phyloP scores from a whole-genome alignment of 2,329 filamentous ascomycete genomes.

The Pyrenochaeta sp. region DNA sequence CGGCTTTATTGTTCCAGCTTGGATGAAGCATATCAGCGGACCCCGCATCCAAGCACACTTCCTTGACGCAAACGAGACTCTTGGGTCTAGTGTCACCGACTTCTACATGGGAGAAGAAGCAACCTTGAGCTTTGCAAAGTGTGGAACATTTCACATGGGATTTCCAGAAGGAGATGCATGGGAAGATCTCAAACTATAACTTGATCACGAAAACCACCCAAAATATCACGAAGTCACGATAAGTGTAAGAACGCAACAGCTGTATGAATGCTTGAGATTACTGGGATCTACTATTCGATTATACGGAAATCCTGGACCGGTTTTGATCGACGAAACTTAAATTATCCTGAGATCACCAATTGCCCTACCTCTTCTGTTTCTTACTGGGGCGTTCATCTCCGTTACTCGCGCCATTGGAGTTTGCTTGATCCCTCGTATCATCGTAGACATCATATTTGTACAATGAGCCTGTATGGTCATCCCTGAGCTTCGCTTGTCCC shows the following conservation, averaged over 20 bases:
- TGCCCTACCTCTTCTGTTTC: background rate
- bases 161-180: slow-evolving; percentile 53
- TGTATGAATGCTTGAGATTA: too few species aligned
- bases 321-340: too few species aligned
- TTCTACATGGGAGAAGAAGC: slow-evolving; percentile 48
- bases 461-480: slow-evolving; percentile 58
- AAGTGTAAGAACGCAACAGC: too few species aligned
- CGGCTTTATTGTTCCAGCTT: slow-evolving; percentile 49
- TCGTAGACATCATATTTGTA: slow-evolving; percentile 7
- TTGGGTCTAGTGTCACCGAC: slow-evolving; percentile 47
- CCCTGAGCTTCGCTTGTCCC: slow-evolving; percentile 64
- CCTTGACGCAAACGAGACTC: slow-evolving; percentile 31
- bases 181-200: slow-evolving; percentile 40
- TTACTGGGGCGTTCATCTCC: background rate
- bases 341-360: too few species aligned
- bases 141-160: slow-evolving; percentile 52
- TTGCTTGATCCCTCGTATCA: background rate
- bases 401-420: background rate
- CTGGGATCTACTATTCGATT: too few species aligned
- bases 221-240: background rate
- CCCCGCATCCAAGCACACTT: slow-evolving; percentile 50
- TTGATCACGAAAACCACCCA: background rate
- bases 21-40: slow-evolving; percentile 52
- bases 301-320: background rate
- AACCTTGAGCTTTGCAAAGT: slow-evolving; percentile 49